phyloP scores from a whole-genome alignment of 257 asterid species.

The Plectranthus barbatus region DNA sequence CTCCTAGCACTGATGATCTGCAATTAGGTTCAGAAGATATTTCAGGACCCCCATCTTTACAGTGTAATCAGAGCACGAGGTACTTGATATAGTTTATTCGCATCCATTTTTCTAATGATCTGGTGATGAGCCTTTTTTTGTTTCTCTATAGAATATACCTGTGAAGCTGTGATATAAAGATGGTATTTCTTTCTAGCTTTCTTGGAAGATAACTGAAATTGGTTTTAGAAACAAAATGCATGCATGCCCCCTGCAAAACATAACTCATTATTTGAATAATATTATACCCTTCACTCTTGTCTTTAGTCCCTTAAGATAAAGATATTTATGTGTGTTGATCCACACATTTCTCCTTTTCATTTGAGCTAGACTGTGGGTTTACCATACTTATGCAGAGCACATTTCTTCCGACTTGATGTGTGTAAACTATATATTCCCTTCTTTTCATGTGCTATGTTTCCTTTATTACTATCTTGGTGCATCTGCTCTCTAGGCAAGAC shows the following conservation, averaged over 20 bases:
- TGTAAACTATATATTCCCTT: neutral
- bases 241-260: too few relatives aligned
- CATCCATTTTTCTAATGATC: conserved; percentile 4
- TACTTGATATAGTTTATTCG: conserved; percentile 23
- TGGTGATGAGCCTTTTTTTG: neutral
- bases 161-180: neutral
- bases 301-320: too few relatives aligned
- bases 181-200: neutral
- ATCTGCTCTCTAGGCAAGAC: too few relatives aligned
- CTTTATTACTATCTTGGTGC: neutral
- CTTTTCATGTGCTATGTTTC: neutral
- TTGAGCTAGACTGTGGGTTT: neutral
- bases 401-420: neutral
- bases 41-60: conserved; percentile 31
- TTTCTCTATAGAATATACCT: neutral
- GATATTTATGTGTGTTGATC: too few relatives aligned
- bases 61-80: conserved; percentile 36
- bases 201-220: too few relatives aligned
- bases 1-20: conserved; percentile 29
- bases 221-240: too few relatives aligned
- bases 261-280: neutral
- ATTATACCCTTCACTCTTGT: too few relatives aligned
- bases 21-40: conserved; percentile 37
- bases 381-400: neutral
- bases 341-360: conserved; percentile 1